These are phyloP conservation scores for Fusarium pseudonygamai DNA, from an alignment of 2,329 filamentous ascomycete genomes.

Conservation along the genomic window DNA sequence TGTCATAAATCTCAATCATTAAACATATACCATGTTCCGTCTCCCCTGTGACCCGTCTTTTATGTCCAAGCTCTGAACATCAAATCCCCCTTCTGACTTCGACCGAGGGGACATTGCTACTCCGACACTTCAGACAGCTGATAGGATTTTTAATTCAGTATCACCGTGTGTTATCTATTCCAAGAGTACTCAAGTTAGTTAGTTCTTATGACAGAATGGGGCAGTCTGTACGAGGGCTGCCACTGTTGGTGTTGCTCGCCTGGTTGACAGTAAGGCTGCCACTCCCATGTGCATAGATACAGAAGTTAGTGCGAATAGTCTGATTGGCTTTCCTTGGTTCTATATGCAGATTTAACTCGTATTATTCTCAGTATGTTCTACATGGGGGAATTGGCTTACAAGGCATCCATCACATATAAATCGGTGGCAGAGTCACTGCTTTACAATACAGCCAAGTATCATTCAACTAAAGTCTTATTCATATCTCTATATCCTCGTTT, in stretches of 20 bases:
- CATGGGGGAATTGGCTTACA: neutral
- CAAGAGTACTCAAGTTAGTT: rapidly evolving
- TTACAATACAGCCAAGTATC: neutral
- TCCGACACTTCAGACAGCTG: neutral
- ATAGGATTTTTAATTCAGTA: too few species aligned
- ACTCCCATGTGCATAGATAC: rapidly evolving
- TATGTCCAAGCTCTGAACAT: too few species aligned
- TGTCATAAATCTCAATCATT: too few species aligned
- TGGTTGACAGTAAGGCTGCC: neutral
- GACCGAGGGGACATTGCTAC: neutral
- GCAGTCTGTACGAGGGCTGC: rapidly evolving
- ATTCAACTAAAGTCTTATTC: neutral
- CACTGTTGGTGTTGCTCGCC: neutral
- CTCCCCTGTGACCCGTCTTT: too few species aligned
- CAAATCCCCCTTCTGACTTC: neutral
- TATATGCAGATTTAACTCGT: rapidly evolving
- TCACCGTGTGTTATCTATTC: rapidly evolving
- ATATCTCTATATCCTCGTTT: neutral
- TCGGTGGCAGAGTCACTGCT: neutral
- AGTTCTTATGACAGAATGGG: neutral
- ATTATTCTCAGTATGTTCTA: rapidly evolving
- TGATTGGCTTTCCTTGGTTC: rapidly evolving
- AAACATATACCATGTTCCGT: too few species aligned
- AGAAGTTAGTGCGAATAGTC: rapidly evolving
- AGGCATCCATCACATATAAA: neutral